Conservation (phyloP, 2,329 filamentous ascomycete species). For the Pseudogymnoascus sp. region DNA sequence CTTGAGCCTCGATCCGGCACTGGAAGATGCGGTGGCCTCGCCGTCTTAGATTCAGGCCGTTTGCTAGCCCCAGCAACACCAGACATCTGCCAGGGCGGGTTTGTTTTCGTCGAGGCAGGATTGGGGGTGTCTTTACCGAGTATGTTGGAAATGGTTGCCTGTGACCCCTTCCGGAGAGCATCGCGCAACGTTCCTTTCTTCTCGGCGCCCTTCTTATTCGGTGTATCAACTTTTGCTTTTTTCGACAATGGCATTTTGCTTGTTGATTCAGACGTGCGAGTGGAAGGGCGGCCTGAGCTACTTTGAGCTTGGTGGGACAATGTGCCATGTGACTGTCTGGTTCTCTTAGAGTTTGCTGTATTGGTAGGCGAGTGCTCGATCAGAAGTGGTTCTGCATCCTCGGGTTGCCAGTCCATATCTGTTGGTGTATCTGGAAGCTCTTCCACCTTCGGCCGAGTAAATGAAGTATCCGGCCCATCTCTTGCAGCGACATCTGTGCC, state of each 20-base stretch:
- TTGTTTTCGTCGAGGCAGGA: slow-evolving; percentile 14
- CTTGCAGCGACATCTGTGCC: slow-evolving; percentile 32
- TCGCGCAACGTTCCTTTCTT: slow-evolving; percentile 41
- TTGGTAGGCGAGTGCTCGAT: neutral
- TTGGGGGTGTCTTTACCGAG: slow-evolving; percentile 39
- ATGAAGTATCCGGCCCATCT: slow-evolving; percentile 19
- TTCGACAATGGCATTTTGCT: slow-evolving; percentile 26
- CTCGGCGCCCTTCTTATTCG: slow-evolving; percentile 30
- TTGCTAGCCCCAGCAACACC: slow-evolving; percentile 3
- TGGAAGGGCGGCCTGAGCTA: slow-evolving; percentile 16
- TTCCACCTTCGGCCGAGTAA: slow-evolving; percentile 3
- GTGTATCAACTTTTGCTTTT: slow-evolving; percentile 23
- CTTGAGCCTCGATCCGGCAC: slow-evolving; percentile 30
- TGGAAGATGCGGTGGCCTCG: slow-evolving; percentile 21
- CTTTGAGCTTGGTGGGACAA: slow-evolving; percentile 5
- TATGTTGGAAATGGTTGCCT: slow-evolving; percentile 39
- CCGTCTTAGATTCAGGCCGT: slow-evolving; percentile 20
- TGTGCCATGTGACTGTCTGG: slow-evolving; percentile 17
- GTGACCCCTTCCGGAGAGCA: slow-evolving; percentile 43
- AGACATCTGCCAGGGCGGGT: slow-evolving; percentile 12
- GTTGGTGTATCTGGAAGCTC: neutral
- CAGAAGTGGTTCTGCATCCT: neutral
- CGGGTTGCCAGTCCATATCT: neutral
- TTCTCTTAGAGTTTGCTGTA: slow-evolving; percentile 25
- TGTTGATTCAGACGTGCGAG: slow-evolving; percentile 21